These are phyloP conservation scores for Anthracocystis walkeri DNA, from an alignment of 1,284 basidiomycete species.

Conservation along the genomic window DNA sequence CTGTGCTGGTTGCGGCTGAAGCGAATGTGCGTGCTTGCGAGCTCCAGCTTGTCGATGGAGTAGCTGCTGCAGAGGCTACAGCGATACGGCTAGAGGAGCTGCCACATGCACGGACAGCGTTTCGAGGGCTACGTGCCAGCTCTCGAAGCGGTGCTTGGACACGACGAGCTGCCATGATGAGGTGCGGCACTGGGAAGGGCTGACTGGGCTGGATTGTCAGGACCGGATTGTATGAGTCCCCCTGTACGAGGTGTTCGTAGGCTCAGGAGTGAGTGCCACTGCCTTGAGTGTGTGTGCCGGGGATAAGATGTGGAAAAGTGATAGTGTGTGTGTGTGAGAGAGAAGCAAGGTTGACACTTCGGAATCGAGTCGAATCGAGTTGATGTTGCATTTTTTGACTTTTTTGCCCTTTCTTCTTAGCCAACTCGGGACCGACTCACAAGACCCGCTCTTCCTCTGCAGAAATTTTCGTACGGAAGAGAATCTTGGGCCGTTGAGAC, in stretches of 20 bases:
- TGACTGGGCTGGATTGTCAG: neutral
- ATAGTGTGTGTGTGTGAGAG: neutral
- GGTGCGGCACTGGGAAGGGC: neutral
- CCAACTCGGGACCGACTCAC: conserved; percentile 26
- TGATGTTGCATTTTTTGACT: conserved; percentile 31
- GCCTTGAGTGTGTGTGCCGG: neutral
- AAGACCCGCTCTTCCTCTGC: neutral
- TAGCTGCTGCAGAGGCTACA: neutral
- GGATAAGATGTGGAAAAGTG: neutral
- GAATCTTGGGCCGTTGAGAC: conserved; percentile 3
- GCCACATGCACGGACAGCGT: neutral
- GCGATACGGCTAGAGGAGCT: conserved; percentile 17
- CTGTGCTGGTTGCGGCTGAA: conserved; percentile 30
- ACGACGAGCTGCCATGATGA: conserved; percentile 35
- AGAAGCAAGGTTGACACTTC: conserved; percentile 1
- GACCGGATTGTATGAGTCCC: conserved; percentile 1
- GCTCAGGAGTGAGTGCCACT: neutral
- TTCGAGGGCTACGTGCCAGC: conserved; percentile 12
- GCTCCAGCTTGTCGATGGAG: conserved; percentile 10
- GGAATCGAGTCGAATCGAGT: conserved; percentile 11
- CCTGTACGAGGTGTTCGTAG: neutral
- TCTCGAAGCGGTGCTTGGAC: conserved; percentile 21
- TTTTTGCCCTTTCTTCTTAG: conserved; percentile 27
- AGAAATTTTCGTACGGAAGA: conserved; percentile 25
- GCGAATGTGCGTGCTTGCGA: conserved; percentile 17